Base-by-base conservation (phyloP, 148 eudicot species). In the Camellia sinensis region DNA sequence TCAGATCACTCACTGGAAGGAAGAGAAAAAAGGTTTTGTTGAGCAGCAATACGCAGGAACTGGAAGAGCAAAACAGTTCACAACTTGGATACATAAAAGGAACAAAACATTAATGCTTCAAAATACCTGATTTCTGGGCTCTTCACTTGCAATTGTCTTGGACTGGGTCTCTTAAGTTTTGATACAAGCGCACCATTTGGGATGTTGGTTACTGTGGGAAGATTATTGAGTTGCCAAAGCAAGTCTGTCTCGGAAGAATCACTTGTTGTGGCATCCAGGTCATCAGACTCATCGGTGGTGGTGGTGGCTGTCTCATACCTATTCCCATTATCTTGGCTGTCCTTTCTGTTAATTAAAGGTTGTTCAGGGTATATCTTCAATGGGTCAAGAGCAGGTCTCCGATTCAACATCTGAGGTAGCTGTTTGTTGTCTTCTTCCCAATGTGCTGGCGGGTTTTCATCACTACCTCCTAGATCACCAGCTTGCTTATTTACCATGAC, bases 211-310 rank as follows among this genome's bases (percentile, higher is more conserved):
- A 78, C 84, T 84, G 83, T 94, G 41, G 83, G 90, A 67, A 83
- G 75, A 76, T 67, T 81, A 76, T 67, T 81, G 44, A 48, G 56
- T 73, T 77, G 89, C 83, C 77, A 64, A 61, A 79, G 86, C 82
- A 79, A 82, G 54, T 95, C 98, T 7, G 82, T 76, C 84, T 93
- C 98, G 19, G 94, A 95, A 41, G 91, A 88, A 70, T 91, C 97
- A 76, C 94, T 91, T 19, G 95, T 91, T 67, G 84, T 84, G 52
- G 87, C 80, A 5, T 93, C 97, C 7, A 90, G 83, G 57, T 92
- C 97, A 65, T 89, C 96, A 1, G 86, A 64, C 21, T 89, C 93
- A 65, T 90, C 92, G 2, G 83, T 75, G 66, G 84, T 60, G n/a
- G 79, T 79, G 44, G 76, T 60, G n/a, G 79, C 80, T 45, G 76